Percentiles rank a stretch among this genome's conserved stretches.
phyloP scores from a whole-genome alignment of 768 basidiomycete species.

The Porpolomopsis calyptriformis region DNA sequence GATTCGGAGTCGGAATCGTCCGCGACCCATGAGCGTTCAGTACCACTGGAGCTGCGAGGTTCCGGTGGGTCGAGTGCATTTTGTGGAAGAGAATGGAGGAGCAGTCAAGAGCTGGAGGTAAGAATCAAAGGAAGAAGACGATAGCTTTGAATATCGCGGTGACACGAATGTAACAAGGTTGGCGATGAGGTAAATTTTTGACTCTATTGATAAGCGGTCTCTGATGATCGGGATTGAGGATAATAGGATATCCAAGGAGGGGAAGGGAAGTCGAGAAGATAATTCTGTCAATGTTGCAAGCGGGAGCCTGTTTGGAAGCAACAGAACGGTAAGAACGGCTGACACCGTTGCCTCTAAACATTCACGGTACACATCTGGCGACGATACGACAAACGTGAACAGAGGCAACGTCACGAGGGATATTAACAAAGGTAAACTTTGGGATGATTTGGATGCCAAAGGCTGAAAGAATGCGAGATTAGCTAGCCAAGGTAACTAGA shows the following conservation, averaged over 20 bases:
- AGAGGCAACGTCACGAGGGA: conserved; percentile 35
- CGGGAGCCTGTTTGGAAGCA: conserved; percentile 69
- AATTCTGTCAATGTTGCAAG: conserved; percentile 51
- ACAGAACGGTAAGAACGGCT: conserved; percentile 58
- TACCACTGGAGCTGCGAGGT: conserved; percentile 7
- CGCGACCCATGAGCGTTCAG: conserved; percentile 9
- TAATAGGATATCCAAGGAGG: conserved; percentile 22
- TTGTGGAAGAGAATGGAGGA: conserved; percentile 40
- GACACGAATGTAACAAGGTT: conserved; percentile 59
- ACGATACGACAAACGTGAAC: conserved; percentile 17
- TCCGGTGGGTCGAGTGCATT: conserved; percentile 40
- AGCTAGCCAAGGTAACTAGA: neutral
- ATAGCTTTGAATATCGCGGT: conserved; percentile 46
- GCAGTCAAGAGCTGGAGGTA: conserved; percentile 46
- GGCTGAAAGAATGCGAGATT: conserved; percentile 29
- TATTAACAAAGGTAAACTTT: conserved; percentile 38
- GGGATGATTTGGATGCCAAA: conserved; percentile 44
- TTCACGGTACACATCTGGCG: conserved; percentile 16
- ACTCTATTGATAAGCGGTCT: neutral
- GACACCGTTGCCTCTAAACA: conserved; percentile 35
- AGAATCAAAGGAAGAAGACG: conserved; percentile 32
- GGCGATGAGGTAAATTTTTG: conserved; percentile 50
- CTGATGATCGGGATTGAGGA: conserved; percentile 15
- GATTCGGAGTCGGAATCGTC: conserved; percentile 34
- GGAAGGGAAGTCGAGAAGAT: conserved; percentile 51